Evolutionary conservation across 495 filamentous ascomycete species (phyloP), one percentile per base, ranked within the genome.

Genomic region (Chlorociboria aeruginascens): DNA sequence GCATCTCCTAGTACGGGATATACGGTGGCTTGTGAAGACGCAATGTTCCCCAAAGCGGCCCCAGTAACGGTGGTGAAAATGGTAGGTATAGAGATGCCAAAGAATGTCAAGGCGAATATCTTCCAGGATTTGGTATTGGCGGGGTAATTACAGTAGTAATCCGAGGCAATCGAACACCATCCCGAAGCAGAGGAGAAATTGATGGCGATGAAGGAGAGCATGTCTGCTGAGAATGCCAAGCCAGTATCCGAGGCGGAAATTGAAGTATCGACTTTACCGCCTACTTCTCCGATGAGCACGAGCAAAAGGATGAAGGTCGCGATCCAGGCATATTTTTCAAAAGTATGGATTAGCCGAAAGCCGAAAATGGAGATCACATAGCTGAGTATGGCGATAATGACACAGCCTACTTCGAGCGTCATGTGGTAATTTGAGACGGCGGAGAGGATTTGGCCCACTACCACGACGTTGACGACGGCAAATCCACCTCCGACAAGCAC

Each of bases 111-210:
- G 46, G 62, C 28, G 48, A 79, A 83, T 14, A 80, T 66, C 56
- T 79, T 81, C 48, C 65, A 61, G 30, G 65, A 63, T 8, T 64
- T 63, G 1, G 73, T 77, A 14, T 68, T 63, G 49, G 72, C 73
- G 0, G 78, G 79, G 54, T 81, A 81, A 43, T 80, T 72, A n/a
- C 76, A 73, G 58, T 80, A 81, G 54, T 74, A 83, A 53, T 82
- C 79, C 0, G 70, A 69, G 0, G 72, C 76, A 37, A 80, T 76
- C 6, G 78, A 75, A 20, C 67, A 69, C 76, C 79, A 77, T 32
- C 70, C 76, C 1, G 69, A 72, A n/a, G 71, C 72, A 4, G 69
- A 74, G 16, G 73, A 74, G 56, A 78, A 82, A 41, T 77, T 61
- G 47, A 81, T 68, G 40, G 70, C 64, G 17, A 80, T 60, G 47